Conservation (phyloP, 1,284 basidiomycete species). For the Pseudozyma tsukubaensis region DNA sequence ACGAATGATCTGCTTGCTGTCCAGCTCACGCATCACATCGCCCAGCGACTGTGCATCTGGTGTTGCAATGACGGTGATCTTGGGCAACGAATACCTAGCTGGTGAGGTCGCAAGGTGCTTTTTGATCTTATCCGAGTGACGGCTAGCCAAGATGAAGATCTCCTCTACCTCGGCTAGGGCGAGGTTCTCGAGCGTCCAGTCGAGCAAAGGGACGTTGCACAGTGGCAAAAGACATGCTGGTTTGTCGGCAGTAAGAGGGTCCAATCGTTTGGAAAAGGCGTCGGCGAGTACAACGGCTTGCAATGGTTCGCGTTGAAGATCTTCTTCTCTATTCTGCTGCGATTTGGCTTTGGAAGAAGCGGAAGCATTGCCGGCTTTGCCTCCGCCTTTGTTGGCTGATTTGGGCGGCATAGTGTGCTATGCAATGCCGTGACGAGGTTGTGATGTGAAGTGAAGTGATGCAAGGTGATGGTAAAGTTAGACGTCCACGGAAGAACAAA, state of each 20-base stretch:
- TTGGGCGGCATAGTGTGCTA: constrained; percentile 38
- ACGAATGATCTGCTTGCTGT: constrained; percentile 85
- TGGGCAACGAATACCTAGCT: constrained; percentile 63
- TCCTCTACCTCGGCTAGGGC: constrained; percentile 92
- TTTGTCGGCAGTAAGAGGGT: constrained; percentile 77
- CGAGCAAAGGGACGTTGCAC: constrained; percentile 89
- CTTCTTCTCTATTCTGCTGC: constrained; percentile 49
- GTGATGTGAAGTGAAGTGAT: not conserved
- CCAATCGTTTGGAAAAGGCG: constrained; percentile 91
- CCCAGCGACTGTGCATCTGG: constrained; percentile 90
- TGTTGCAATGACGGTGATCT: constrained; percentile 82
- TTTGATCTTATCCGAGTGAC: constrained; percentile 55
- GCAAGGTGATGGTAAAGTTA: not conserved
- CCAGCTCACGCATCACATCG: constrained; percentile 95
- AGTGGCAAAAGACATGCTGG: constrained; percentile 83
- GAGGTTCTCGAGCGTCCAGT: constrained; percentile 95
- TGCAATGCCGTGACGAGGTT: not conserved
- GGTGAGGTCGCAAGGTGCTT: constrained; percentile 75
- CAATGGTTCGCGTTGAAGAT: constrained; percentile 70
- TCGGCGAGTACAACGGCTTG: constrained; percentile 94
- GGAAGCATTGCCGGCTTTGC: constrained; percentile 15
- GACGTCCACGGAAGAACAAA: not conserved
- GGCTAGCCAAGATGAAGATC: constrained; percentile 87
- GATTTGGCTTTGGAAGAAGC: constrained; percentile 42
- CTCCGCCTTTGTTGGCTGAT: constrained; percentile 24